phyloP scores from a whole-genome alignment of 2,329 filamentous ascomycete species.

The Pseudogymnoascus sp. region DNA sequence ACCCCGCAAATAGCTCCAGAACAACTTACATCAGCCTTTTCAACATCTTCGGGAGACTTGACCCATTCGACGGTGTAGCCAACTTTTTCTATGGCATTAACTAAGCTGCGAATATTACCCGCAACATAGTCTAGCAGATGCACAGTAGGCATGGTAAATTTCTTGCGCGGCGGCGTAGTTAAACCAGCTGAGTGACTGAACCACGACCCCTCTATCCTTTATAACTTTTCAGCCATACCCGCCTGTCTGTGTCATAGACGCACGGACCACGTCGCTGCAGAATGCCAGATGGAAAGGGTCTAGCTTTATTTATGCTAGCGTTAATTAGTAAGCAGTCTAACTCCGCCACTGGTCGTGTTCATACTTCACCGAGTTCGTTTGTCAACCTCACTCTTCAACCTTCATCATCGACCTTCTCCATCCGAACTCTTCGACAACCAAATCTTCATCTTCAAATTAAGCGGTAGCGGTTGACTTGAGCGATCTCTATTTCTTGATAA shows the following conservation, averaged over 20 bases:
- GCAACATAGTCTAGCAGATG: constrained; percentile 84
- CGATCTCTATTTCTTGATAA: neutral
- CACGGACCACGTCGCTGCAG: neutral
- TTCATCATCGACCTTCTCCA: constrained; percentile 6
- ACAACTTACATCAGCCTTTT: constrained; percentile 67
- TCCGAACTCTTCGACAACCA: neutral
- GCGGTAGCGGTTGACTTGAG: neutral
- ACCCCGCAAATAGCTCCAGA: neutral
- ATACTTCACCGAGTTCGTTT: constrained; percentile 1
- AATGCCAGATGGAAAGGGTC: neutral
- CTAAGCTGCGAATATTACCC: constrained; percentile 89
- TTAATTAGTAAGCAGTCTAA: neutral
- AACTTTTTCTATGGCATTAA: constrained; percentile 94
- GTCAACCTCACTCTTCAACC: neutral
- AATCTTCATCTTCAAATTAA: neutral
- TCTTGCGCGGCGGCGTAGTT: neutral
- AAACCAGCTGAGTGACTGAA: constrained; percentile 2
- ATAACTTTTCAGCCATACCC: constrained; percentile 4
- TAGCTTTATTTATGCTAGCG: neutral
- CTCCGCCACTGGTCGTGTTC: constrained; percentile 2
- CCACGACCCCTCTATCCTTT: constrained; percentile 4
- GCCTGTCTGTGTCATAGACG: neutral
- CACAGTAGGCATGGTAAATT: constrained; percentile 60
- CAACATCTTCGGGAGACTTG: constrained; percentile 72
- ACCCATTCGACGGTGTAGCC: constrained; percentile 94